Conservation (phyloP, 192 early-diverging fungal species). For the Dispira parvispora region DNA sequence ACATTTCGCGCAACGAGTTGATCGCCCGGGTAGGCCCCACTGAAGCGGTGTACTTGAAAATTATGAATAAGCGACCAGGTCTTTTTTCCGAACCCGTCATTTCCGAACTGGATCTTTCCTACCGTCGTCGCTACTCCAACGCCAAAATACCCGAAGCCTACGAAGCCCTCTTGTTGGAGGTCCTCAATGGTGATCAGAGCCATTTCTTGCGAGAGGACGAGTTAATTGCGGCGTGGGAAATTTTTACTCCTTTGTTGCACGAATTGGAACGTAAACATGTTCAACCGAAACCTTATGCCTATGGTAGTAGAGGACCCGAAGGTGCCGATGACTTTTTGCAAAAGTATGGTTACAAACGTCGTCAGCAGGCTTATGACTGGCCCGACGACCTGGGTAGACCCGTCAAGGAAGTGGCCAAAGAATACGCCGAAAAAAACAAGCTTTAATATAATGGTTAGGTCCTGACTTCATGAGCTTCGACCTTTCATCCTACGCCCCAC, state of each 20-base stretch:
- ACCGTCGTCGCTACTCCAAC: constrained; percentile 74
- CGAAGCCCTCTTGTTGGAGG: constrained; percentile 86
- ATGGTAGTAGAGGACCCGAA: constrained; percentile 70
- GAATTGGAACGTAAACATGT: constrained; percentile 55
- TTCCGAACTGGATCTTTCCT: constrained; percentile 87
- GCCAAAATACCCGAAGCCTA: constrained; percentile 94
- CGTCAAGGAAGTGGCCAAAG: constrained; percentile 7
- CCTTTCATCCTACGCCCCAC: too few species aligned
- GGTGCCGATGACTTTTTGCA: constrained; percentile 57
- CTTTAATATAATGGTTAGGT: too few species aligned
- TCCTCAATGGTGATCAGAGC: constrained; percentile 78
- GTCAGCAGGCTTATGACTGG: constrained; percentile 29
- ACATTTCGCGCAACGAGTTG: constrained; percentile 80
- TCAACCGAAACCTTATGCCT: constrained; percentile 55
- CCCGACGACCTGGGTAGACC: constrained; percentile 16
- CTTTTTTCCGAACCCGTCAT: constrained; percentile 67
- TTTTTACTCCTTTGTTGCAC: constrained; percentile 92
- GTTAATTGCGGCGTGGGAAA: constrained; percentile 92
- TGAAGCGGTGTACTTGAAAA: constrained; percentile 94
- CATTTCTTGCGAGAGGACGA: constrained; percentile 92
- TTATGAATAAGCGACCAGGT: constrained; percentile 89
- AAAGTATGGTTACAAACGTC: constrained; percentile 30
- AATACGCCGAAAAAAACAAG: constrained; percentile 4
- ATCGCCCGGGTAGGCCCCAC: constrained; percentile 88
- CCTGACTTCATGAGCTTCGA: too few species aligned